Conservation (phyloP, 768 basidiomycete genomes). For the Infundibulicybe gibba region DNA sequence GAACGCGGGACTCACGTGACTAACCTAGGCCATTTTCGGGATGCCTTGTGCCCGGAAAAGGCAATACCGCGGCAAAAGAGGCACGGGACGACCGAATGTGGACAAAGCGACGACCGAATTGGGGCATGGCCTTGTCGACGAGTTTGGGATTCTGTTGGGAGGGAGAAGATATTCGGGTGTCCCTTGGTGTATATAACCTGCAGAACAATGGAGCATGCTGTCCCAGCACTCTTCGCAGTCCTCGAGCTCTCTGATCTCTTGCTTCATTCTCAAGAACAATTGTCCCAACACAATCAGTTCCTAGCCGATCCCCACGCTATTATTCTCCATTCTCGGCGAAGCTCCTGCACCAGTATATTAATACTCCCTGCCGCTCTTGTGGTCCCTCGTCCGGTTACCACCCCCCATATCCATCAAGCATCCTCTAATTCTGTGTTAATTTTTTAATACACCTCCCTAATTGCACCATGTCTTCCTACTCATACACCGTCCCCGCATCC, state of each 20-base stretch:
- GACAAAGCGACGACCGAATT: conserved; percentile 27
- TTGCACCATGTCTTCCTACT: conserved; percentile 40
- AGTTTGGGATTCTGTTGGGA: conserved; percentile 7
- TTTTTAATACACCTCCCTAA: conserved; percentile 8
- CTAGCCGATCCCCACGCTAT: neutral
- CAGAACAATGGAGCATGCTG: no score
- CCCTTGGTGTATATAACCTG: conserved; percentile 25
- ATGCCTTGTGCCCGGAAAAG: neutral
- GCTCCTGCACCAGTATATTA: neutral
- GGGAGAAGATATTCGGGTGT: neutral
- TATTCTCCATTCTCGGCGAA: neutral
- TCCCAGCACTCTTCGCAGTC: no score
- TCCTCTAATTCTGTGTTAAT: conserved; percentile 1
- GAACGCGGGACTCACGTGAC: no score
- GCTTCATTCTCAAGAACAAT: neutral
- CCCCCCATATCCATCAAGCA: neutral
- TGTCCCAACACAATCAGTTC: neutral
- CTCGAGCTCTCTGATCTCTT: neutral
- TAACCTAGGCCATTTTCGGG: neutral
- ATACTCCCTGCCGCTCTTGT: neutral
- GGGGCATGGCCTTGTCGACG: conserved; percentile 25
- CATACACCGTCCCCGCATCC: conserved; percentile 43
- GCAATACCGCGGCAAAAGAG: no score
- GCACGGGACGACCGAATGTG: conserved; percentile 6
- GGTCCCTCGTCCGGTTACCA: neutral